Evolutionary conservation across 495 filamentous ascomycete species (phyloP), one percentile per base, ranked within the genome.

Genomic region (Penicillium crystallinum): DNA sequence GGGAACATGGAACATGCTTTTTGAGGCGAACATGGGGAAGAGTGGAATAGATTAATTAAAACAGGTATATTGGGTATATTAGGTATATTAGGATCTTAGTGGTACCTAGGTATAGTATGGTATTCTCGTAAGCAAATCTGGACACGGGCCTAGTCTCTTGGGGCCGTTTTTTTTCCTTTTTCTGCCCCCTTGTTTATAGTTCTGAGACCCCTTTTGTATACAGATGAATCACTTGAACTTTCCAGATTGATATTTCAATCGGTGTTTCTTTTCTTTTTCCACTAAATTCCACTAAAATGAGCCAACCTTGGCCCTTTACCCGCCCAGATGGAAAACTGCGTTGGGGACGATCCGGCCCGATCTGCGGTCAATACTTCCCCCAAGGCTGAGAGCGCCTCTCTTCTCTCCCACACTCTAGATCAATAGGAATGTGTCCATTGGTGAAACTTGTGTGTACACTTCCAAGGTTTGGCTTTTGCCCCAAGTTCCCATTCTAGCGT

Each of bases 261-360:
- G n/a, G n/a, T n/a, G n/a, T n/a, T n/a, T n/a, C 10, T 22, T 46
- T 31, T 36, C 46, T 37, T 54, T 53, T 51, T 48, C 37, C 40
- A 42, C 6, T 14, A 46, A 25, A 37, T 25, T 1, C 19, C 23
- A n/a, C n/a, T 8, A 46, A 33, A 21, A 40, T 44, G 37, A 54
- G 44, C 31, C 54, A 58, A 62, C 53, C 56, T 56, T 54, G 50
- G 57, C 53, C 25, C 27, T 48, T 49, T 46, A 52, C 43, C 54
- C 53, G n/a, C n/a, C n/a, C n/a, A n/a, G n/a, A n/a, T n/a, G n/a
- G n/a, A n/a, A n/a, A n/a, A n/a, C n/a, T n/a, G n/a, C n/a, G n/a
- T n/a, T n/a, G n/a, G n/a, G n/a, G n/a, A n/a, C 50, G 58, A 64
- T 64, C 57, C 51, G 54, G 51, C 49, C 57, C 47, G 68, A 69